Conservation (phyloP, 2,329 filamentous ascomycete species). For the Clonostachys byssicola region DNA sequence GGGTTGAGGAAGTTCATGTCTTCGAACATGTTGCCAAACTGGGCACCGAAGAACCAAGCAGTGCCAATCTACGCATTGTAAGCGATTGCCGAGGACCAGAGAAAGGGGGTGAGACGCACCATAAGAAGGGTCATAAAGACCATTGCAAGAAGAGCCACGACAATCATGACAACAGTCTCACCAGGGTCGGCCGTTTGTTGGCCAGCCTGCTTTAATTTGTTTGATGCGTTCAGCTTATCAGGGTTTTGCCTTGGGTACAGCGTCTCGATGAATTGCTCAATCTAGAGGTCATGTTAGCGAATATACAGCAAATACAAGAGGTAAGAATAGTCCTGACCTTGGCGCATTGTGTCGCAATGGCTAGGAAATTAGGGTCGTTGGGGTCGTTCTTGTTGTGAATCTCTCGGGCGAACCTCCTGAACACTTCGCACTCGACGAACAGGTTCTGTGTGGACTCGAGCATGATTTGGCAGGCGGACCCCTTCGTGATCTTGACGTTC, state of each 20-base stretch:
- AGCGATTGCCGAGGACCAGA: background rate
- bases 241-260: constrained; percentile 84
- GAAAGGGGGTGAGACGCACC: constrained; percentile 51
- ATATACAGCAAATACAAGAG: background rate
- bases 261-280: constrained; percentile 92
- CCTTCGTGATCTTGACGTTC: constrained; percentile 96
- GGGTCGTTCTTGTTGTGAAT: constrained; percentile 96
- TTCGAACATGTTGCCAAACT: constrained; percentile 57
- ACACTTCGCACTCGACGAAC: constrained; percentile 73
- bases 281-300: constrained; percentile 38
- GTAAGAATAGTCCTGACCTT: constrained; percentile 51
- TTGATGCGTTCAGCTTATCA: constrained; percentile 44
- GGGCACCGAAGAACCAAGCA: constrained; percentile 77
- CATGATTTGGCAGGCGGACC: constrained; percentile 89
- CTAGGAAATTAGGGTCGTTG: constrained; percentile 84
- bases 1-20: constrained; percentile 7
- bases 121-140: constrained; percentile 69
- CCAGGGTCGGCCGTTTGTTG: constrained; percentile 46
- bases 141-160: constrained; percentile 65
- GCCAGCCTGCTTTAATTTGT: constrained; percentile 28
- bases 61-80: constrained; percentile 56
- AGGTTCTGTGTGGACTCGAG: constrained; percentile 89
- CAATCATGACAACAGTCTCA: constrained; percentile 62
- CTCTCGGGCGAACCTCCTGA: constrained; percentile 70
- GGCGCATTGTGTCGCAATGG: constrained; percentile 86